phyloP scores from a whole-genome alignment of 1,284 basidiomycete genomes.

The Taiwanofungus camphoratus region DNA sequence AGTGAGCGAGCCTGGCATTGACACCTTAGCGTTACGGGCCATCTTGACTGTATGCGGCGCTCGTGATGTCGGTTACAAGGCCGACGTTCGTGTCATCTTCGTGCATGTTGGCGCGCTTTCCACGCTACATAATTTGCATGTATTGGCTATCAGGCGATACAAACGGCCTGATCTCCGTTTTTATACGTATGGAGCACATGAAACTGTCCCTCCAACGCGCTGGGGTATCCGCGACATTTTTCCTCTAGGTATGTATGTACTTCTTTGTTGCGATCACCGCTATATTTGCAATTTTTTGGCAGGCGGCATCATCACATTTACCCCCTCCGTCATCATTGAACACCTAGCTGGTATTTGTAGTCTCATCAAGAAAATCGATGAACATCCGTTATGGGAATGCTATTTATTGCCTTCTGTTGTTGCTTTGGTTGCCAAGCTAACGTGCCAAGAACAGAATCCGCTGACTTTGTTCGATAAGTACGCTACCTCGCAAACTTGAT shows the following conservation, averaged over 20 bases:
- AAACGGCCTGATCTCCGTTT: conserved; percentile 46
- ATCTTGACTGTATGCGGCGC: conserved; percentile 42
- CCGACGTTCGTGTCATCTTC: conserved; percentile 47
- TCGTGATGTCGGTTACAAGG: conserved; percentile 31
- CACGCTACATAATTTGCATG: conserved; percentile 40
- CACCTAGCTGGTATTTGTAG: conserved; percentile 40
- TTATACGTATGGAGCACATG: conserved; percentile 60
- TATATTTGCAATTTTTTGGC: background rate
- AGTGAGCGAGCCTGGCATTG: conserved; percentile 26
- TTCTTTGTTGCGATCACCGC: conserved; percentile 8
- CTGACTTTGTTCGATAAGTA: conserved; percentile 21
- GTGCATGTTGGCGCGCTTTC: conserved; percentile 55
- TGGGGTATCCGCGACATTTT: conserved; percentile 63
- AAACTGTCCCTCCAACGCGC: conserved; percentile 36
- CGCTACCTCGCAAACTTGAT: conserved; percentile 3
- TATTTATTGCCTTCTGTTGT: conserved; percentile 58
- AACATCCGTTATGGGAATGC: conserved; percentile 60
- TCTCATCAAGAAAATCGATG: conserved; percentile 41
- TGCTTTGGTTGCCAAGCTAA: conserved; percentile 36
- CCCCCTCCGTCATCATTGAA: conserved; percentile 48
- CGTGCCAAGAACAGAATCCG: conserved; percentile 19
- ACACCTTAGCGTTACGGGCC: conserved; percentile 39
- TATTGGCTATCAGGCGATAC: conserved; percentile 39
- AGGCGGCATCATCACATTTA: conserved; percentile 70
- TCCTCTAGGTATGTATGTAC: conserved; percentile 45